phyloP scores from a whole-genome alignment of 768 basidiomycete genomes.

The Candolleomyces aberdarensis region DNA sequence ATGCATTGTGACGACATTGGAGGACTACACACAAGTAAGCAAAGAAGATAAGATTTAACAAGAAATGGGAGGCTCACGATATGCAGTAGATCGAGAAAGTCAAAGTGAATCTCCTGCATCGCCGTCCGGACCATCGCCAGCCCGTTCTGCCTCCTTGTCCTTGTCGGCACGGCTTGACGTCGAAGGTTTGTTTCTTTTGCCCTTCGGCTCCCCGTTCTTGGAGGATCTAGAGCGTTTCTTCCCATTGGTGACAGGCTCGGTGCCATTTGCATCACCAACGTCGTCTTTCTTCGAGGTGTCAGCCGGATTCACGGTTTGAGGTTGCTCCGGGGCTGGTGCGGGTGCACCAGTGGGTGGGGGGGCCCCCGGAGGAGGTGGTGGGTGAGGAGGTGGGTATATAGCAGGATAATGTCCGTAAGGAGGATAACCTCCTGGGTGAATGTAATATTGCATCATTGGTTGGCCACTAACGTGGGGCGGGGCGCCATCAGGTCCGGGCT shows the following conservation, averaged over 20 bases:
- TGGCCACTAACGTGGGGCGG: constrained; percentile 30
- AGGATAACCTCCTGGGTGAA: constrained; percentile 31
- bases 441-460: constrained; percentile 38
- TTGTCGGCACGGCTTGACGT: constrained; percentile 1
- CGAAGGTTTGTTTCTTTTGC: constrained; percentile 11
- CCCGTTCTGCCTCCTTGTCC: constrained; percentile 12
- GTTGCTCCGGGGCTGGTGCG: constrained; percentile 12
- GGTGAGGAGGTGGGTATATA: constrained; percentile 25
- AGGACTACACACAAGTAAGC: no score
- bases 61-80: no score
- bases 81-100: background rate
- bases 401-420: constrained; percentile 36
- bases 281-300: constrained; percentile 27
- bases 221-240: constrained; percentile 10
- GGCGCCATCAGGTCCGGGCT: constrained; percentile 25
- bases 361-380: constrained; percentile 13
- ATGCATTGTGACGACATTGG: background rate
- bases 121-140: background rate
- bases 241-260: constrained; percentile 12
- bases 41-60: background rate
- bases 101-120: background rate
- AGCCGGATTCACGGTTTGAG: constrained; percentile 25
- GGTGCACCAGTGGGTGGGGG: constrained; percentile 13
- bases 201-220: constrained; percentile 11
- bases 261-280: constrained; percentile 12